Base-by-base conservation (phyloP, 768 basidiomycete species). In the Lentinula aciculospora region DNA sequence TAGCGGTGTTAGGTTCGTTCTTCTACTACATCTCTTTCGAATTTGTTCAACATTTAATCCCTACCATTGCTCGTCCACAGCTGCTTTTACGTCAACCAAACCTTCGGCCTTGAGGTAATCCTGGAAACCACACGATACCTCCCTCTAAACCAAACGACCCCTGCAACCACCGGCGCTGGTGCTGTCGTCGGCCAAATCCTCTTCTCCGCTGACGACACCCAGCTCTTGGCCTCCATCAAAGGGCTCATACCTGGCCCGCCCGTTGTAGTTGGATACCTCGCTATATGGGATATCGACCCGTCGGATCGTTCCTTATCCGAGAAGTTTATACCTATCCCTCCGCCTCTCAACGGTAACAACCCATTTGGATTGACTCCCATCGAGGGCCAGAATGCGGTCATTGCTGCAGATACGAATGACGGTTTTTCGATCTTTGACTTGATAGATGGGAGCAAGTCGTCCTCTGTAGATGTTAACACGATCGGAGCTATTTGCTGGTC, bases 291-390 rank as follows among this genome's bases (percentile, higher is more conserved):
- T 57, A 69, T 81, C 57, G 69, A 57, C 13, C 5, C 21, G 23
- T 44, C 42, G 23, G 72, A 78, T 55, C 76, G 75, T 12, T 71
- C 74, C 6, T 73, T 81, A 39, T 78, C 79, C 2, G 32, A 63
- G 32, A 67, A 77, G 57, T 75, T 74, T 68, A 65, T 65, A 56
- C 64, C 68, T 6, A 62, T 76, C 28, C 61, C 68, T 25, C 72
- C 76, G 8, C 60, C 73, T 2, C 53, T 61, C n/a, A 76, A 77
- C 31, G 80, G 79, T 13, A 65, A 75, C 1, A 71, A 78, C 13
- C 79, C 79, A 1, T 81, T 81, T 71, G 73, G 73, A 17, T 73
- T 81, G 74, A 72, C 72, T 8, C 54, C 74, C 36, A 71, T 77
- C 44, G 64, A 71, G 61, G 70, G 70, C n/a, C 69, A 71, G 66